Percentiles rank a stretch among this genome's conserved stretches.
phyloP scores from a whole-genome alignment of 805 yeast species.

The Kregervanrija fluxuum region DNA sequence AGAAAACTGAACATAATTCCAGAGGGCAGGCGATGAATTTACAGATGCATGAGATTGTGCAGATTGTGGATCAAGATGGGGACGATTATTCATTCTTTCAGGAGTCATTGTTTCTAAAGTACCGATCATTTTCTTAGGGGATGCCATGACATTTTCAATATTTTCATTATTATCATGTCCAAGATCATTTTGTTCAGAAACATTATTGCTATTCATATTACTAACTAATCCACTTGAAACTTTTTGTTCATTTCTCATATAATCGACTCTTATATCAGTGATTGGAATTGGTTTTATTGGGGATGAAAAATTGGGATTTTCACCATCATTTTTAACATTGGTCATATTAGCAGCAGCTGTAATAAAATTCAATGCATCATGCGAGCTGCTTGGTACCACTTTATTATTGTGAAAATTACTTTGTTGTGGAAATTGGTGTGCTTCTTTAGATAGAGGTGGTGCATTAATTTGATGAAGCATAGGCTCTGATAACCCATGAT shows the following conservation, averaged over 20 bases:
- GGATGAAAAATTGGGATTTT: slow-evolving; percentile 7
- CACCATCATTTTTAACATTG: slow-evolving; percentile 2
- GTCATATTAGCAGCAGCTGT: slow-evolving; percentile 21
- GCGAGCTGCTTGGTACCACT: background rate
- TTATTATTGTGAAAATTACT: too few species aligned
- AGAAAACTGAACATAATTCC: slow-evolving; percentile 83
- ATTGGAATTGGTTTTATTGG: slow-evolving; percentile 13
- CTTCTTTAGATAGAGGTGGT: too few species aligned
- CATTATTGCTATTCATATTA: slow-evolving; percentile 15
- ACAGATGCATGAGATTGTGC: slow-evolving; percentile 35
- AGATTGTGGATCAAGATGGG: slow-evolving; percentile 21
- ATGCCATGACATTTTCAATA: background rate
- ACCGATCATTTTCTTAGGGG: slow-evolving; percentile 33
- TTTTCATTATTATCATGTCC: background rate
- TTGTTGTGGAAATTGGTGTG: too few species aligned
- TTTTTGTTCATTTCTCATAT: slow-evolving; percentile 5
- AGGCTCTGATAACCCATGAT: too few species aligned
- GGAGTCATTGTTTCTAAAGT: slow-evolving; percentile 63
- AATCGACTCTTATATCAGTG: slow-evolving; percentile 10
- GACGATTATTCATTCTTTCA: slow-evolving; percentile 39
- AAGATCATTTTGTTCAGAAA: slow-evolving; percentile 6
- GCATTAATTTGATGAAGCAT: too few species aligned
- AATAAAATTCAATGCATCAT: slow-evolving; percentile 23
- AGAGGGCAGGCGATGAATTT: slow-evolving; percentile 78
- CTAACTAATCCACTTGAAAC: slow-evolving; percentile 8